Evolutionary conservation across 306 rosid genomes (phyloP).

Genomic region (Comarum palustre): DNA sequence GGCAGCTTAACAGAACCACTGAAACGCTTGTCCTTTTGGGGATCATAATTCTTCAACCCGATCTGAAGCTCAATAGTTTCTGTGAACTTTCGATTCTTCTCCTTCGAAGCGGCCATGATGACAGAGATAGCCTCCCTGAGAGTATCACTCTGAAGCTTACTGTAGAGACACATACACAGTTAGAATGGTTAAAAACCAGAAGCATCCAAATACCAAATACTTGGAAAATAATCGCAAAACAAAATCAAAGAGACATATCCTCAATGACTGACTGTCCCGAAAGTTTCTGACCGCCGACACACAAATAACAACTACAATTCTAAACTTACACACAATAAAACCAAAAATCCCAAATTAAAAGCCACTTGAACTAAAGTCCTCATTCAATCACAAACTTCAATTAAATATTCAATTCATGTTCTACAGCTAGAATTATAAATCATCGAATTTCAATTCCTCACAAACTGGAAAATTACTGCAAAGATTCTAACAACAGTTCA

Average conservation of each 20-base stretch:
- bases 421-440: background rate
- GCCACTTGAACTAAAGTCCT: background rate
- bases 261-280: background rate
- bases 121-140: conserved; percentile 61
- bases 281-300: background rate
- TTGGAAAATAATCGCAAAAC: background rate
- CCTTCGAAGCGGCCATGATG: conserved; percentile 47
- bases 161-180: conserved; percentile 9
- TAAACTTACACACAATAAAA: background rate
- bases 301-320: background rate
- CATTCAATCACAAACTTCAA: background rate
- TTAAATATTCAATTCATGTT: too few relatives aligned
- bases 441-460: background rate
- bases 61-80: conserved; percentile 87
- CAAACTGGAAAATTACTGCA: background rate
- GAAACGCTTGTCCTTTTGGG: conserved; percentile 86
- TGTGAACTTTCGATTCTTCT: conserved; percentile 55
- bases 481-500: background rate
- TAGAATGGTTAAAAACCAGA: background rate
- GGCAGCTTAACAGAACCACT: conserved; percentile 83
- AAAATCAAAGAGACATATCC: background rate
- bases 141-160: conserved; percentile 82
- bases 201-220: background rate
- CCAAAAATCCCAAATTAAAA: background rate
- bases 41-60: conserved; percentile 80